Conservation (phyloP, 2,329 filamentous ascomycete species). For the Microdochium paspali region DNA sequence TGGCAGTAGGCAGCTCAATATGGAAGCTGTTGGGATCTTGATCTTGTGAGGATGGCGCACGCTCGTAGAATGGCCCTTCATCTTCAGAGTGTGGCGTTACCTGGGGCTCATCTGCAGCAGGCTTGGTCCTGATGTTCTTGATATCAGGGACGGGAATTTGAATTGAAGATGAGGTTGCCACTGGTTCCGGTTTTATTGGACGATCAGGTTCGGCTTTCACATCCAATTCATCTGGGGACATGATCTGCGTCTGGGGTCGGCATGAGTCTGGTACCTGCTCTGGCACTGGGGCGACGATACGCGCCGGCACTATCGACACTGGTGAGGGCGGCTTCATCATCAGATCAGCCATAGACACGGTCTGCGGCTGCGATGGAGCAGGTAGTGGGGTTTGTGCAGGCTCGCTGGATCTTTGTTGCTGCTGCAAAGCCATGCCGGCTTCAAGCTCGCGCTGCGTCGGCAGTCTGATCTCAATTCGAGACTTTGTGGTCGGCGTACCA, state of each 20-base stretch:
- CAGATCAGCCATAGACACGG: conserved; percentile 18
- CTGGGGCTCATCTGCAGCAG: neutral
- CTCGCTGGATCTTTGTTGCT: neutral
- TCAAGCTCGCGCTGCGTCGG: conserved; percentile 16
- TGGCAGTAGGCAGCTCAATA: conserved; percentile 34
- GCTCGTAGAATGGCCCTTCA: neutral
- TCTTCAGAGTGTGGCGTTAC: neutral
- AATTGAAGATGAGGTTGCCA: neutral
- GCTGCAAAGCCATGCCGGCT: conserved; percentile 6
- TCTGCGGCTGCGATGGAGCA: conserved; percentile 14
- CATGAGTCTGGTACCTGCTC: neutral
- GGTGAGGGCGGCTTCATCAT: conserved; percentile 11
- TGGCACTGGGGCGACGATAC: neutral
- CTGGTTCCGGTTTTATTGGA: neutral
- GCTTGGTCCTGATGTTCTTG: neutral
- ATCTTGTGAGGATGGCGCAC: conserved; percentile 6
- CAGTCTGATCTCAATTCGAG: conserved; percentile 17
- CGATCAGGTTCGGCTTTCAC: neutral
- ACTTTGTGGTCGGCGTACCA: conserved; percentile 15
- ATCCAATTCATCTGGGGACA: neutral
- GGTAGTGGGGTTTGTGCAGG: conserved; percentile 3
- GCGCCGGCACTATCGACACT: neutral
- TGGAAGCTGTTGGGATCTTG: conserved; percentile 23
- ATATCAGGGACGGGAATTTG: neutral
- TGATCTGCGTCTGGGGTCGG: neutral